Evolutionary conservation across 805 yeast genomes (phyloP).

Genomic region (Cyberlindnera americana): DNA sequence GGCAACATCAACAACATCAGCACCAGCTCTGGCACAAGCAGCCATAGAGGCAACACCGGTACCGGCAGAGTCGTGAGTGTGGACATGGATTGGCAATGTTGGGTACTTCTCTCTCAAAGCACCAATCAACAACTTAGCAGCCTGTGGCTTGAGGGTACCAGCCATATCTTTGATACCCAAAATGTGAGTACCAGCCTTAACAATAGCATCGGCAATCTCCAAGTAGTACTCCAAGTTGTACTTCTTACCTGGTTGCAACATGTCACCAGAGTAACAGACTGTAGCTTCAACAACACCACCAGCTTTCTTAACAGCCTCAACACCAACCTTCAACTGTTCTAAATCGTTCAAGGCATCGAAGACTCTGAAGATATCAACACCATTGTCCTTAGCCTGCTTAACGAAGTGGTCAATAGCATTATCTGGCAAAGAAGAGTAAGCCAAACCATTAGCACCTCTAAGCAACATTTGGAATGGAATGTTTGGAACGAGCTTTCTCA

Average conservation of each 20-base stretch:
- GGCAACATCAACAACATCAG: slow-evolving; percentile 97
- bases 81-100: slow-evolving; percentile 94
- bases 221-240: slow-evolving; percentile 90
- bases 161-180: slow-evolving; percentile 99
- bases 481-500: slow-evolving; percentile 91
- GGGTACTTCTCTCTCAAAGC: slow-evolving; percentile 85
- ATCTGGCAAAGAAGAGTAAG: slow-evolving; percentile 96
- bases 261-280: slow-evolving; percentile 97
- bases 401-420: slow-evolving; percentile 98
- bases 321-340: slow-evolving; percentile 96
- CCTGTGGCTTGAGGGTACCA: slow-evolving; percentile 94
- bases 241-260: slow-evolving; percentile 94
- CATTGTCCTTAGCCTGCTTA: slow-evolving; percentile 88
- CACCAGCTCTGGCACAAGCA: slow-evolving; percentile 93
- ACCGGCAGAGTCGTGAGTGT: slow-evolving; percentile 99
- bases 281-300: slow-evolving; percentile 99
- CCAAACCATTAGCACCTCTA: slow-evolving; percentile 99
- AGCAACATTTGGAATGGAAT: slow-evolving; percentile 99
- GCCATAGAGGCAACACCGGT: slow-evolving; percentile 98
- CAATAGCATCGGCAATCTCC: slow-evolving; percentile 76
- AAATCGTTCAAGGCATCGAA: slow-evolving; percentile 96
- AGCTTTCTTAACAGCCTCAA: slow-evolving; percentile 95
- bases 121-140: slow-evolving; percentile 79
- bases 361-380: slow-evolving; percentile 97
- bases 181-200: slow-evolving; percentile 92